Evolutionary conservation across 768 basidiomycete genomes (phyloP).

Genomic region (Lactarius deliciosus): DNA sequence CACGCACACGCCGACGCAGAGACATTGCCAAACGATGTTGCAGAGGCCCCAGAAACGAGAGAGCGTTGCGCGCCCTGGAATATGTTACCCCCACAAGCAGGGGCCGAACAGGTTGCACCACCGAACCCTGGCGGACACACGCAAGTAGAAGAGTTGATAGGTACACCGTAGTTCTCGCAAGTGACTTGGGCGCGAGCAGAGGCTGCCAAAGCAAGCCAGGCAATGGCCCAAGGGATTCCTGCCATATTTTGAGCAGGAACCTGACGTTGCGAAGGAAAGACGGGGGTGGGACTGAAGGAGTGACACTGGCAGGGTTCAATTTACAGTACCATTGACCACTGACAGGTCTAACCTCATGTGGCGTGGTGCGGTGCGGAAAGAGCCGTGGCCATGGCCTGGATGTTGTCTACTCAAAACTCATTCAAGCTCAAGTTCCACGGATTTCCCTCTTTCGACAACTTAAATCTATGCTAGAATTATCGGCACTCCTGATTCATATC

Average conservation of each 20-base stretch:
- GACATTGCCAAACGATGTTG: conserved; percentile 57
- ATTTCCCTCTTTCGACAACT: too few species aligned
- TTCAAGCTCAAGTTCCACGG: too few species aligned
- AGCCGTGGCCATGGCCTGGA: not conserved
- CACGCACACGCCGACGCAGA: conserved; percentile 69
- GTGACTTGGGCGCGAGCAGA: conserved; percentile 31
- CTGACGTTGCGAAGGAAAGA: not conserved
- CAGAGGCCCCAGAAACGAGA: conserved; percentile 41
- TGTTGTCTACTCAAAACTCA: not conserved
- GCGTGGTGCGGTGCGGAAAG: not conserved
- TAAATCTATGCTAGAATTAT: too few species aligned
- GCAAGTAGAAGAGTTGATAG: conserved; percentile 55
- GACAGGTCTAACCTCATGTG: not conserved
- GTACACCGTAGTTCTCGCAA: conserved; percentile 70
- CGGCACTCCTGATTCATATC: too few species aligned
- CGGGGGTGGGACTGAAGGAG: not conserved
- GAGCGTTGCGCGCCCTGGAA: conserved; percentile 68
- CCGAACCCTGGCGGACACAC: conserved; percentile 83
- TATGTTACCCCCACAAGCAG: conserved; percentile 79
- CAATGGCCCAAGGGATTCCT: not conserved
- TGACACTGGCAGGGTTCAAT: not conserved
- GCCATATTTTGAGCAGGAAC: not conserved
- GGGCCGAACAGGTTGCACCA: conserved; percentile 63
- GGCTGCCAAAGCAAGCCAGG: conserved; percentile 2
- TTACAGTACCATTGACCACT: not conserved